Base-by-base conservation (phyloP, 768 basidiomycete genomes). In the Amanita rimosa region DNA sequence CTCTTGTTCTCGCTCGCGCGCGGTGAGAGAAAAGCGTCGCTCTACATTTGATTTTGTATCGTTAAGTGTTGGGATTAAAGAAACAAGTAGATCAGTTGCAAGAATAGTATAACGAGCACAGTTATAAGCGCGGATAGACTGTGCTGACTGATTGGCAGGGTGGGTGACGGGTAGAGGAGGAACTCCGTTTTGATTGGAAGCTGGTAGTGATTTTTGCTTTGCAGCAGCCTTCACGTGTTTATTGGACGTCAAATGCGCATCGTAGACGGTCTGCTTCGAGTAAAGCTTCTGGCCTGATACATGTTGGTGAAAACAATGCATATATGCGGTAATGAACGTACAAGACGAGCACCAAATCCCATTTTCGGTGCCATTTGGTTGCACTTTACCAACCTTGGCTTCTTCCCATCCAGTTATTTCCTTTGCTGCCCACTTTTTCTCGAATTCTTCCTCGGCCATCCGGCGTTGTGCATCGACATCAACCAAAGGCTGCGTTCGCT, bases 41-140 rank as follows among this genome's bases (percentile, higher is more conserved):
- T 98, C 96, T 33, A 97, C 91, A 60, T 98, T 98, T 21, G 91
- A 83, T 60, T 93, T 91, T 0, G 96, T 95, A 58, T 98, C 96
- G 53, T 79, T 78, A 27, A 97, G 67, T 21, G 78, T 81, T 26
- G 76, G 66, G 8, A 75, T 64, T 26, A 98, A 77, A 31, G 74
- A 68, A 5, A 62, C 64, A 46, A 96, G 73, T 49, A 98, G 74
- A 34, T 76, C 69, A 16, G 83, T 76, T 40, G 77, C 69, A 42
- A 95, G 75, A 57, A 81, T 67, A 6, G 91, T 87, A 52, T 83
- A 69, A 39, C 79, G 73, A 3, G 91, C 92, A 17, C 85, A 74
- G 38, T 70, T 76, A 26, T 74, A 76, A 51, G 79, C 65, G 53
- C 82, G 81, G 46, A 73, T 64, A 53, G 67, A 73, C 36, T 65